Conservation (phyloP, 352 stramenopile genomes). For the Globisporangium irregulare region DNA sequence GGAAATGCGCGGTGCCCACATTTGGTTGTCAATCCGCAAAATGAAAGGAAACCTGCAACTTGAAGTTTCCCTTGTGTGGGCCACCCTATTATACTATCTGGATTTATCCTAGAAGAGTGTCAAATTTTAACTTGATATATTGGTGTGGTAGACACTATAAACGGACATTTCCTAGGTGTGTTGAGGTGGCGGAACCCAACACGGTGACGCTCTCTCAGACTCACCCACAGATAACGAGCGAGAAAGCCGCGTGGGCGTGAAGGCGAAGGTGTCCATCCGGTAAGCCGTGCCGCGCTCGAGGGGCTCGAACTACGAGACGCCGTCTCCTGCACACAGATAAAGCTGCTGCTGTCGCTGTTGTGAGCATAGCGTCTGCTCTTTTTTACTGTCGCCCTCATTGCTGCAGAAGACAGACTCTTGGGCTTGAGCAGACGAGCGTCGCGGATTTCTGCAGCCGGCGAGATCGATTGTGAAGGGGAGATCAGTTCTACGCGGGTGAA, state of each 20-base stretch:
- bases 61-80: not conserved
- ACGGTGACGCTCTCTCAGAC: slow-evolving; percentile 1
- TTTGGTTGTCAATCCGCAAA: not conserved
- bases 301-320: not conserved
- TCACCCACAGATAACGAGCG: slow-evolving; percentile 1
- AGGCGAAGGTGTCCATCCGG: not conserved
- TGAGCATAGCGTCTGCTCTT: not conserved
- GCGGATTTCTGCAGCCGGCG: not conserved
- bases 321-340: not conserved
- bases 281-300: not conserved
- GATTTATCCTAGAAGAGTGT: no score
- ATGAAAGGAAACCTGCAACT: slow-evolving; percentile 1
- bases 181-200: slow-evolving; percentile 2
- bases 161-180: not conserved
- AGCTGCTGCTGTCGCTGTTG: not conserved
- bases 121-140: no score
- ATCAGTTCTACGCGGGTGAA: not conserved
- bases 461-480: not conserved
- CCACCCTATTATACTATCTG: not conserved
- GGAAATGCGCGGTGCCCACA: not conserved
- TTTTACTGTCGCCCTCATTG: not conserved
- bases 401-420: not conserved
- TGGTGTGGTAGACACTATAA: not conserved
- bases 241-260: not conserved
- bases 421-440: not conserved